phyloP scores from a whole-genome alignment of 73 alveolate species.

The Paramecium sonneborni region DNA sequence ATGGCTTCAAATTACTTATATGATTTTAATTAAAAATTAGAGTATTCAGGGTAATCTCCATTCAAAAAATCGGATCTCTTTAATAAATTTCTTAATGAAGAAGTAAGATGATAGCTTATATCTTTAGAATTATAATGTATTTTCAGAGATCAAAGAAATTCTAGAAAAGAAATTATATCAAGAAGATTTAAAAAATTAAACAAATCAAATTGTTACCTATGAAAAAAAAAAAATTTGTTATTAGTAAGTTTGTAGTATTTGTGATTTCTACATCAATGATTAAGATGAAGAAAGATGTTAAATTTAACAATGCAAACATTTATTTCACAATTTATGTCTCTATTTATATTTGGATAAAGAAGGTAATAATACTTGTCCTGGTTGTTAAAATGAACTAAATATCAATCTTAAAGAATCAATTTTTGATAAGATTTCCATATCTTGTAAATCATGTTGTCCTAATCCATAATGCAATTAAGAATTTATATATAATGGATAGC shows the following conservation, averaged over 20 bases:
- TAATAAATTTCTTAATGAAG: not conserved
- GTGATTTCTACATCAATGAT: not conserved
- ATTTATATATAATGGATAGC: not conserved
- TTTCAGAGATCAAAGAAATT: not conserved
- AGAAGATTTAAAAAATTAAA: not conserved
- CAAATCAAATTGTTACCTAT: not conserved
- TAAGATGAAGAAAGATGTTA: not conserved
- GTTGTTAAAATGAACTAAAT: not conserved
- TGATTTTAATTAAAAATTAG: not conserved
- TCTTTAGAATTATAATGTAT: not conserved
- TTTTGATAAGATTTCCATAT: not conserved
- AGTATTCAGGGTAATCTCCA: not conserved
- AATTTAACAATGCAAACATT: not conserved
- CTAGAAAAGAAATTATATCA: not conserved
- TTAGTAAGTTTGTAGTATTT: not conserved
- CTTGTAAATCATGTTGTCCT: not conserved
- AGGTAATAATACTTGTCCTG: not conserved
- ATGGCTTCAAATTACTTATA: not conserved
- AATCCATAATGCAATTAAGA: not conserved
- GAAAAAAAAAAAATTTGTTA: not conserved
- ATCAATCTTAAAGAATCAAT: not conserved
- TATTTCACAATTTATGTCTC: not conserved
- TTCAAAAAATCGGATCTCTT: not conserved
- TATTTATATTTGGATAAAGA: not conserved
- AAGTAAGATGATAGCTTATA: not conserved